Evolutionary conservation across 2,329 filamentous ascomycete species (phyloP), one percentile per base, ranked within the genome.

Genomic region (Ophiostoma ips): DNA sequence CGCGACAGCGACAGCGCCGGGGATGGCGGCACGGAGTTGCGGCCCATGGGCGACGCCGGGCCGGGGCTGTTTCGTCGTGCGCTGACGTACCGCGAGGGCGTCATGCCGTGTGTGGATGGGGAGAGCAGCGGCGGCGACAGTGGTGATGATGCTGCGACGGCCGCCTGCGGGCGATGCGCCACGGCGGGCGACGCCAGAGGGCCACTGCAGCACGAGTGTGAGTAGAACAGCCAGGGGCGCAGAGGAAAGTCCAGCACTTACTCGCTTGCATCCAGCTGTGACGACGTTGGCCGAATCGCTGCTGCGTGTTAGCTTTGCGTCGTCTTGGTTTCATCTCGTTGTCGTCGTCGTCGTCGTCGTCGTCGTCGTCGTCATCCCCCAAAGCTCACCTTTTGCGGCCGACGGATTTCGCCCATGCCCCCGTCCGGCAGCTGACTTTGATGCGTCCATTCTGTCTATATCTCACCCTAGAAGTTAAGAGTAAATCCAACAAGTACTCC

Each of bases 231-330:
- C 11, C 12, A 30, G 3, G n/a, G 38, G 28, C 37, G 49, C 43
- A 45, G 43, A 51, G 18, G 30, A 28, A 40, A 45, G 5, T 51
- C 36, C 36, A 36, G 37, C 19, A 64, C 79, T 66, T 72, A 90
- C 84, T 90, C 83, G 55, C 82, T 78, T 54, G 71, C 68, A 59
- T 92, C 87, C 18, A 94, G 70, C 4, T 87, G 87, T 1, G 82
- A 76, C 38, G 82, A 79, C 47, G 83, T 72, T 9, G 82, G 76
- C 41, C 81, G 68, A n/a, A 74, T 66, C 43, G 74, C 76, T 77
- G 57, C 7, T 21, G 4, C 16, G 33, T 13, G 18, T 46, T 21
- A 18, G 44, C 21, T 18, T 12, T 16, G 18, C 44, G 30, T 45
- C 34, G 19, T 15, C 33, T 34, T 13, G 18, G 16, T 11, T 6